These are phyloP conservation scores for Fraxinus latifolia DNA, from an alignment of 305 asterid species.

Conservation along the genomic window DNA sequence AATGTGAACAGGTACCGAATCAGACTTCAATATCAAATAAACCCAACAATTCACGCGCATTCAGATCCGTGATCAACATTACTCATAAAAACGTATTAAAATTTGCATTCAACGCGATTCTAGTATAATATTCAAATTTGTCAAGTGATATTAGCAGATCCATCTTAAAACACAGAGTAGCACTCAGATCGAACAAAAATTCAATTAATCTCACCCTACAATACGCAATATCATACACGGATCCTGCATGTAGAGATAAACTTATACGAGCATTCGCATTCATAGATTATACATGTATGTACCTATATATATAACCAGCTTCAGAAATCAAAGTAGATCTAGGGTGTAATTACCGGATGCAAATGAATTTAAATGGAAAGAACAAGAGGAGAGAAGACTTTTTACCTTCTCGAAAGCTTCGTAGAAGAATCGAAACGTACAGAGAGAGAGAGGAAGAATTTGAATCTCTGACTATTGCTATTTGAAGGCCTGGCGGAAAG, in stretches of 20 bases:
- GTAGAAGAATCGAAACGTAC: not conserved
- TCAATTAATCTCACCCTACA: not conserved
- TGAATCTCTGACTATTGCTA: not conserved
- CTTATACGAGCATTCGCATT: not conserved
- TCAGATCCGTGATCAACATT: not conserved
- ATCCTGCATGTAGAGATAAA: not conserved
- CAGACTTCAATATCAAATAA: not conserved
- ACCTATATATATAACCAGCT: not conserved
- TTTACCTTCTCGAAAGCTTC: not conserved
- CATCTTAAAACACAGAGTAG: not conserved
- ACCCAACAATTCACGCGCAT: not conserved
- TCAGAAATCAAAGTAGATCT: not conserved
- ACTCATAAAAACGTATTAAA: not conserved
- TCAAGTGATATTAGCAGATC: not conserved
- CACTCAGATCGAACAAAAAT: not conserved
- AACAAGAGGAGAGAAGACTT: not conserved
- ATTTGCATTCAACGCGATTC: not conserved
- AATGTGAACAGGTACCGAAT: not conserved
- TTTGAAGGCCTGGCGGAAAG: not conserved
- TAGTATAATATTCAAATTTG: not conserved
- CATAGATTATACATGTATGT: not conserved
- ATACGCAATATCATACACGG: not conserved
- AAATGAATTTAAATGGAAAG: not conserved
- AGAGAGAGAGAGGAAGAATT: not conserved
- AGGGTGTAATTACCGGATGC: not conserved